A percentile compares a stretch with the other conserved stretches of the same genome.
phyloP scores from a whole-genome alignment of 73 alveolate species.

The Tetrahymena elliotti region DNA sequence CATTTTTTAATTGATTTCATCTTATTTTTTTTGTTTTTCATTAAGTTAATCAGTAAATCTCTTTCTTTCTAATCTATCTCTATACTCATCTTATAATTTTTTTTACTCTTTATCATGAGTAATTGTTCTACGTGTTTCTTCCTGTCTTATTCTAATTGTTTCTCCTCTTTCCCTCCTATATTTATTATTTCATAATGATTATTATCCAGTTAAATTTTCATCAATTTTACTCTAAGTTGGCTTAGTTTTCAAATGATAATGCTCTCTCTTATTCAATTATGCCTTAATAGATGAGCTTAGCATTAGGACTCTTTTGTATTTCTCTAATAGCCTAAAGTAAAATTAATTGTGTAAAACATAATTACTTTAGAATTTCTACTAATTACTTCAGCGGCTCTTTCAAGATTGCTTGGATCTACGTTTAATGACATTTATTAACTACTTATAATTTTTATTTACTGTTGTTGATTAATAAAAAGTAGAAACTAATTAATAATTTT shows the following conservation, averaged over 20 bases:
- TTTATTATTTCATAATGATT: too few relatives aligned
- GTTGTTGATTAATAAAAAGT: not conserved
- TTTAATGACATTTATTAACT: not conserved
- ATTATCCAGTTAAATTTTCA: not conserved
- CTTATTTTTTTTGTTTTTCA: constrained; percentile 53
- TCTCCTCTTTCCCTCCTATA: not conserved
- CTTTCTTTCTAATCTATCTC: constrained; percentile 59
- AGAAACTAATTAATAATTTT: not conserved
- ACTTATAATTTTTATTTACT: not conserved
- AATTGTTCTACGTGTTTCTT: constrained; percentile 53
- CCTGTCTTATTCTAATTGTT: constrained; percentile 43
- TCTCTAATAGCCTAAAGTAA: not conserved
- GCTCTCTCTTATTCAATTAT: not conserved
- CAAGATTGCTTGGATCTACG: not conserved
- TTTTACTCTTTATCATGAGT: constrained; percentile 58
- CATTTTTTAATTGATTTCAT: constrained; percentile 42
- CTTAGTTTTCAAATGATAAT: not conserved
- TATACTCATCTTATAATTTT: constrained; percentile 61
- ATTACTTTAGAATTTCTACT: not conserved
- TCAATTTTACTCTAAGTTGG: not conserved
- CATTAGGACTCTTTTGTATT: not conserved
- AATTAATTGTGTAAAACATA: not conserved
- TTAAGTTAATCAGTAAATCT: constrained; percentile 55
- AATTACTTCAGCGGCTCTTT: not conserved
- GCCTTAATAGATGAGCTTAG: not conserved